phyloP scores from a whole-genome alignment of 768 basidiomycete genomes.

The Boletus insuetus region DNA sequence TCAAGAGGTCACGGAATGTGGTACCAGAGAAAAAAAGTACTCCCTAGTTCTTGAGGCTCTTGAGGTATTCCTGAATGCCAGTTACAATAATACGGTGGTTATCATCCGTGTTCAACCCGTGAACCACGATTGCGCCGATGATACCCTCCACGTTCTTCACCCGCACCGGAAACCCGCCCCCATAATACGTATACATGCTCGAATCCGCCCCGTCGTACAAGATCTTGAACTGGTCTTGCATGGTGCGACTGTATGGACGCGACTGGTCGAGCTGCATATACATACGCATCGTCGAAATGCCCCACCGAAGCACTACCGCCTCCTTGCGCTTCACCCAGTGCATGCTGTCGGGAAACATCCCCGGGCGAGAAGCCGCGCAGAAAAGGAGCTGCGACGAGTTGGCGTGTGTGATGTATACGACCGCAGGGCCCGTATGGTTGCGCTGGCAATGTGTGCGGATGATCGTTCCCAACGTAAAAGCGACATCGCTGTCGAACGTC shows the following conservation, averaged over 20 bases:
- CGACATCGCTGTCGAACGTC: constrained; percentile 31
- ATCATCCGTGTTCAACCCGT: constrained; percentile 29
- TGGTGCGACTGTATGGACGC: rapidly evolving
- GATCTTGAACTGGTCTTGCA: constrained; percentile 3
- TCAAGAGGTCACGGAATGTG: no score
- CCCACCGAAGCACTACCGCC: constrained; percentile 31
- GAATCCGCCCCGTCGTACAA: constrained; percentile 26
- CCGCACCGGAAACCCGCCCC: constrained; percentile 34
- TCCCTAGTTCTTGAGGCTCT: no score
- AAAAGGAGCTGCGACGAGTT: constrained; percentile 32
- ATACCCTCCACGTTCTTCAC: constrained; percentile 34
- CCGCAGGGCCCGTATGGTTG: constrained; percentile 17
- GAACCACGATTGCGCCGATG: constrained; percentile 35
- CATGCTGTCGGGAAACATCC: constrained; percentile 31
- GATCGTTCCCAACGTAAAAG: constrained; percentile 31
- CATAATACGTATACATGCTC: constrained; percentile 28
- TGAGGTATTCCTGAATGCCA: constrained; percentile 17
- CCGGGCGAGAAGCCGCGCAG: constrained; percentile 25
- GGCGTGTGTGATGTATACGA: constrained; percentile 30
- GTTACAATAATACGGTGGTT: constrained; percentile 33
- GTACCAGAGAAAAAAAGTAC: no score
- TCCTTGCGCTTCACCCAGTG: constrained; percentile 35
- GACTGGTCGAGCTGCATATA: constrained; percentile 3
- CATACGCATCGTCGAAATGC: constrained; percentile 28
- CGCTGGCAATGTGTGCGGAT: constrained; percentile 21